Evolutionary conservation across 495 filamentous ascomycete species (phyloP), one percentile per base, ranked within the genome.

Genomic region (Penicillium salamii): DNA sequence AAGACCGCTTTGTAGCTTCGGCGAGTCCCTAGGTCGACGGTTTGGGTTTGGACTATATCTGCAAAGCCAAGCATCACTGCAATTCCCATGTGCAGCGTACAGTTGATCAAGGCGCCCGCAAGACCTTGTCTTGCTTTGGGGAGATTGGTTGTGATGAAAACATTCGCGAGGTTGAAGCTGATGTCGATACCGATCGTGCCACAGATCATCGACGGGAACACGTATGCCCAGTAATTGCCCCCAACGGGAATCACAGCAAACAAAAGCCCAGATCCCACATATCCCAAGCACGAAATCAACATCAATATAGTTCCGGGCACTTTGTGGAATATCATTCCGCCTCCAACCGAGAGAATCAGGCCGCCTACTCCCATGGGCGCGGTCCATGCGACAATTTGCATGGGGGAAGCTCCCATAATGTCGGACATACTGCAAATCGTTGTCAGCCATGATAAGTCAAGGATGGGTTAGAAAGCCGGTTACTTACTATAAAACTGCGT

Each of bases 131-230:
- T 76, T 7, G 77, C 71, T 32, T 78, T 75, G 0, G 89, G 85
- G 55, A 93, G 71, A 5, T 78, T 80, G 1, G 86, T 88, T 0
- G 87, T 91, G 61, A 92, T 86, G 62, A 93, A 95, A 38, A 95
- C 82, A 58, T 90, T 93, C 31, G 87, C 80, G 7, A 95, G 75
- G 56, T 88, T 90, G 74, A 85, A 95, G 20, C 83, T 87, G 50
- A 93, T 84, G 57, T 96, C 90, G 38, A 95, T 86, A 5, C 86
- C 90, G 29, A 91, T 71, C 0, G 90, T 95, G 3, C 81, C 84
- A 53, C 84, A 85, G 19, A 92, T 67, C 90, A 95, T 95, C 19
- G 87, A 71, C 0, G 90, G 88, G 59, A 95, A 89, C 17, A 93
- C 76, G 47, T 78, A 91, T 0, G 84, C 79, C 87, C 86, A 83